Evolutionary conservation across 1,284 basidiomycete genomes (phyloP), one percentile per base, ranked within the genome.

Genomic region (Ceratobasidium sp.): DNA sequence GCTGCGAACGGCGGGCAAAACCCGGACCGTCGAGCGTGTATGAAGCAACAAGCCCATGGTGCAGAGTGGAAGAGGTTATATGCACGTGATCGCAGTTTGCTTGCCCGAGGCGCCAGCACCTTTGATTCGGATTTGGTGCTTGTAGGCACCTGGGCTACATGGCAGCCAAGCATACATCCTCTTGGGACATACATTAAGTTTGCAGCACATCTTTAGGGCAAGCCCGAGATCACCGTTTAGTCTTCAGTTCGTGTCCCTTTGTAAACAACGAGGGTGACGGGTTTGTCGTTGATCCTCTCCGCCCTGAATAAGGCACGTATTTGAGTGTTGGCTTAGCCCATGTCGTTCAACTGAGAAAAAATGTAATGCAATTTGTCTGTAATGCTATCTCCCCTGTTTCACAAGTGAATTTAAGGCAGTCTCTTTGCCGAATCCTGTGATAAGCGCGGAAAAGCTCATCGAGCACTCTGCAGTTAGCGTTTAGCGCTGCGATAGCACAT

Each of bases 41-140:
- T 21, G 42, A 44, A 44, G 18, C 9, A 70, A 36, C 8, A 69
- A 36, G 30, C 53, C 56, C 67, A 70, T 70, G 46, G 56, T n/a
- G 44, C 33, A 46, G 36, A 40, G 18, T 16, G 38, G 11, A 40
- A 49, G 33, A 38, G n/a, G 4, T 38, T 23, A 12, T 14, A 9
- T 9, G 56, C 67, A 70, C 67, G 67, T 70, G 67, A 70, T 42
- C 36, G 11, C 7, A 40, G 25, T 36, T 46, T 46, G n/a, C 30
- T n/a, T 9, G 36, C 23, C 44, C 23, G 36, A 44, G 62, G 62
- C 40, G 56, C 66, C 58, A 54, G 4, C 42, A 25, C 38, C 9
- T 58, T 38, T n/a, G 25, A 14, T 58, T 23, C 8, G 9, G n/a
- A 2, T 49, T 49, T 49, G n/a, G 25, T 25, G 16, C 25, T n/a